phyloP scores from a whole-genome alignment of 73 alveolate species.

The Paramecium sonneborni region DNA sequence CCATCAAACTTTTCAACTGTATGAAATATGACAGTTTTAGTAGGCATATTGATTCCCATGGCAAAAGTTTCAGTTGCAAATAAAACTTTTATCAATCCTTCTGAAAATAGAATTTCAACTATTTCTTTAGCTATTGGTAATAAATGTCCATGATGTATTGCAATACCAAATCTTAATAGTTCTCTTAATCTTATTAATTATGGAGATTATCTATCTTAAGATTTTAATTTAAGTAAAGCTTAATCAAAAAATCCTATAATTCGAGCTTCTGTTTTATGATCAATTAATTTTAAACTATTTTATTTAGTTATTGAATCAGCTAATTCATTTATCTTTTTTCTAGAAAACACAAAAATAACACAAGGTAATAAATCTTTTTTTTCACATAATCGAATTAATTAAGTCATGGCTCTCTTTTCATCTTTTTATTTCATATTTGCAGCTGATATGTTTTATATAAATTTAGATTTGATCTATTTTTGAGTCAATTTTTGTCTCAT shows the following conservation, averaged over 20 bases:
- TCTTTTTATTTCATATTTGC: slow-evolving; percentile 59
- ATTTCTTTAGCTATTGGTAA: slow-evolving; percentile 95
- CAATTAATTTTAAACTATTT: slow-evolving; percentile 44
- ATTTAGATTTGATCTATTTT: slow-evolving; percentile 65
- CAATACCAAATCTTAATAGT: slow-evolving; percentile 90
- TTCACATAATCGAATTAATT: slow-evolving; percentile 71
- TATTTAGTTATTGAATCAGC: slow-evolving; percentile 72
- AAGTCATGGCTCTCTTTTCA: slow-evolving; percentile 52
- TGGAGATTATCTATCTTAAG: slow-evolving; percentile 85
- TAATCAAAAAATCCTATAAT: slow-evolving; percentile 79
- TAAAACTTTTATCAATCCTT: slow-evolving; percentile 91
- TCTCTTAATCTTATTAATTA: slow-evolving; percentile 77
- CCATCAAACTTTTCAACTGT: slow-evolving; percentile 90
- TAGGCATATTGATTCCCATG: slow-evolving; percentile 99
- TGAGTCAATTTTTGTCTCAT: slow-evolving; percentile 73
- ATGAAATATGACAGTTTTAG: slow-evolving; percentile 97
- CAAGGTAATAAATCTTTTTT: slow-evolving; percentile 90
- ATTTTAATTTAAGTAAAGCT: slow-evolving; percentile 78
- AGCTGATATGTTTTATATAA: slow-evolving; percentile 24
- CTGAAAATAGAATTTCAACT: slow-evolving; percentile 95
- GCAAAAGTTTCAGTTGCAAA: slow-evolving; percentile 99
- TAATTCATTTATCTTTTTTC: slow-evolving; percentile 81
- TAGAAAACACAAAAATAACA: slow-evolving; percentile 93
- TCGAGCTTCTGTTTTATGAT: slow-evolving; percentile 69
- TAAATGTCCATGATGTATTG: slow-evolving; percentile 95